Percentiles rank a stretch among this genome's conserved stretches.
Conservation (phyloP, 345 rosid species). For the Rhodomyrtus tomentosa region DNA sequence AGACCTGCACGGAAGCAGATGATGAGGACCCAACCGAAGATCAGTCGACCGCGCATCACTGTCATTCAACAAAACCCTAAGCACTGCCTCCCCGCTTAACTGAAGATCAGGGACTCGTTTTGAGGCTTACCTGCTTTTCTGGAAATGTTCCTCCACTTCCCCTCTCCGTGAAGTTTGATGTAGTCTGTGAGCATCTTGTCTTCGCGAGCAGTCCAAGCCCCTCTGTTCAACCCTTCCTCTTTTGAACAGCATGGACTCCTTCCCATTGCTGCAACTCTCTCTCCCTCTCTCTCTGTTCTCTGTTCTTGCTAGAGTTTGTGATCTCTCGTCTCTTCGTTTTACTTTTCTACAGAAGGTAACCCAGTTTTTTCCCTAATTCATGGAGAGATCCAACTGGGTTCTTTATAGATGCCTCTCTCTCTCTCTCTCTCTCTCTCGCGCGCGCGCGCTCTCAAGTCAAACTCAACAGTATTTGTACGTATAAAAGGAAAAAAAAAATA, state of each 20-base stretch:
- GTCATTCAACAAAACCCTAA: not conserved
- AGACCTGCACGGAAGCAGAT: constrained; percentile 3
- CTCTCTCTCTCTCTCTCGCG: not conserved
- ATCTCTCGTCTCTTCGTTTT: not conserved
- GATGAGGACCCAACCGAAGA: not conserved
- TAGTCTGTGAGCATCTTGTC: constrained; percentile 14
- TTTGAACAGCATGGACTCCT: constrained; percentile 13
- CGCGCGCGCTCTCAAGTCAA: not conserved
- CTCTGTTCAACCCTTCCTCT: constrained; percentile 11
- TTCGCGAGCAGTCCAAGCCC: constrained; percentile 20
- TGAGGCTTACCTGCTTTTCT: constrained; percentile 5
- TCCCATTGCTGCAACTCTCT: constrained; percentile 2
- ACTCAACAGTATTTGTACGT: not conserved
- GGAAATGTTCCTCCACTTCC: constrained; percentile 21
- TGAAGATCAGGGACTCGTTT: not conserved
- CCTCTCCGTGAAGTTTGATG: constrained; percentile 18
- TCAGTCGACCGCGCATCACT: not conserved
- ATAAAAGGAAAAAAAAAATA: not conserved
- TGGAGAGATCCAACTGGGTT: not conserved
- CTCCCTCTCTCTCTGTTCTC: not conserved
- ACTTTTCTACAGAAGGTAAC: not conserved
- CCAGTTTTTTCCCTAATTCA: not conserved
- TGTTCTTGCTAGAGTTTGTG: not conserved
- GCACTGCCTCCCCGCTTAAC: not conserved
- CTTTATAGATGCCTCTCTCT: not conserved